Percentiles rank a stretch among this genome's conserved stretches.
Evolutionary conservation across 805 yeast genomes (phyloP).

Genomic region (Sugiyamaella americana): DNA sequence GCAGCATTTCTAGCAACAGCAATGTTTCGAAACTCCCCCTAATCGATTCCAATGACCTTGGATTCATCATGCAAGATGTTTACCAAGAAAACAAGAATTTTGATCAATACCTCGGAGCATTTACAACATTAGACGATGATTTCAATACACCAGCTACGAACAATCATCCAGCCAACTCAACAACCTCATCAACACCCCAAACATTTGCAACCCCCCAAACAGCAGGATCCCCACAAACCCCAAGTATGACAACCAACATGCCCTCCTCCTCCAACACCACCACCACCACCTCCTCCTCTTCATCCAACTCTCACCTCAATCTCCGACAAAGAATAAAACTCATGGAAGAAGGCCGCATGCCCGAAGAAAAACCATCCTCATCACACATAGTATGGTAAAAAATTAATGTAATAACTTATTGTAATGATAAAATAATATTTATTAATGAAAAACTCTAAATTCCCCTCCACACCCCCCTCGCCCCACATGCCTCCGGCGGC

Average conservation of each 20-base stretch:
- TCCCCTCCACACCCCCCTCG: too few species aligned
- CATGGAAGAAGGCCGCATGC: constrained; percentile 23
- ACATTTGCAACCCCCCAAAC: constrained; percentile 7
- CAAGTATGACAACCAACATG: constrained; percentile 2
- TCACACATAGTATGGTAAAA: constrained; percentile 13
- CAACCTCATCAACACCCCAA: not conserved
- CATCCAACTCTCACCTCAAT: constrained; percentile 11
- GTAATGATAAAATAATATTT: not conserved
- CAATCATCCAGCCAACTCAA: constrained; percentile 2
- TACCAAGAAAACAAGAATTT: not conserved
- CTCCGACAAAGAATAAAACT: constrained; percentile 23
- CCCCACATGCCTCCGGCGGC: too few species aligned
- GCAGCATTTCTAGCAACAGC: not conserved
- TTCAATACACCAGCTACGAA: constrained; percentile 6
- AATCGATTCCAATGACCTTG: not conserved
- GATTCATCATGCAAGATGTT: not conserved
- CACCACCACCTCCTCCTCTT: constrained; percentile 2
- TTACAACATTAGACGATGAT: constrained; percentile 1
- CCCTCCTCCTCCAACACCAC: constrained; percentile 5
- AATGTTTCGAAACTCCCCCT: not conserved
- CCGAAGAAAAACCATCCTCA: constrained; percentile 14
- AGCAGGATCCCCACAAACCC: constrained; percentile 4
- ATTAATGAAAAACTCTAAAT: not conserved
- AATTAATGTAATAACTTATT: not conserved
- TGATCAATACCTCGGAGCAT: not conserved